A percentile compares a stretch with the other conserved stretches of the same genome.
Evolutionary conservation across 1,284 basidiomycete genomes (phyloP).

Genomic region (Melanopsichium pennsylvanicum): DNA sequence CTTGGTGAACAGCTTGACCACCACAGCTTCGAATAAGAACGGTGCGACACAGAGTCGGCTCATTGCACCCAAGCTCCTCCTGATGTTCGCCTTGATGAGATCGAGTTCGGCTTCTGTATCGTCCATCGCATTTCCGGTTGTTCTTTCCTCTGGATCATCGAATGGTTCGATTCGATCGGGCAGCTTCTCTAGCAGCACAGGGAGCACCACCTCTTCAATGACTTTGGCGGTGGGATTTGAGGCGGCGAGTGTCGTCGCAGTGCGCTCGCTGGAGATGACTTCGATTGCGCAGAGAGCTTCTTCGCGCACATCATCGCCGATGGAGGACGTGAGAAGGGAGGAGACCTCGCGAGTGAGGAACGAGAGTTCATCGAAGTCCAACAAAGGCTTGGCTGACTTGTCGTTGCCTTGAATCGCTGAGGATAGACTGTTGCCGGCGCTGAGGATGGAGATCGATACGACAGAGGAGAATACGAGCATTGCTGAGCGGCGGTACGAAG

Average conservation of each 20-base stretch:
- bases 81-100: slow-evolving; percentile 36
- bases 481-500: slow-evolving; percentile 42
- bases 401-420: not conserved
- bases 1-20: slow-evolving; percentile 80
- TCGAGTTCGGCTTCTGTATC: slow-evolving; percentile 36
- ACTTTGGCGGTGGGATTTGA: slow-evolving; percentile 74
- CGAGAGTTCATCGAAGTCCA: slow-evolving; percentile 77
- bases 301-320: slow-evolving; percentile 70
- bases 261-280: slow-evolving; percentile 71
- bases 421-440: slow-evolving; percentile 1
- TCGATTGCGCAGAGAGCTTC: slow-evolving; percentile 42
- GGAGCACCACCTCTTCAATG: slow-evolving; percentile 72
- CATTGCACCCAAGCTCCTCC: slow-evolving; percentile 77
- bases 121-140: slow-evolving; percentile 26
- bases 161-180: slow-evolving; percentile 44
- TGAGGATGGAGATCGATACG: slow-evolving; percentile 46
- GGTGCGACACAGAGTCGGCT: slow-evolving; percentile 78
- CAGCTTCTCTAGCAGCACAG: slow-evolving; percentile 48
- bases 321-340: slow-evolving; percentile 73
- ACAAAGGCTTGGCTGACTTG: slow-evolving; percentile 66
- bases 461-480: slow-evolving; percentile 52
- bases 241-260: slow-evolving; percentile 77
- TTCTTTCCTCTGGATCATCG: slow-evolving; percentile 20
- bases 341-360: slow-evolving; percentile 81
- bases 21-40: slow-evolving; percentile 82